These are phyloP conservation scores for Canna indica DNA, from an alignment of 176 grass and related monocot genomes.

Conservation along the genomic window DNA sequence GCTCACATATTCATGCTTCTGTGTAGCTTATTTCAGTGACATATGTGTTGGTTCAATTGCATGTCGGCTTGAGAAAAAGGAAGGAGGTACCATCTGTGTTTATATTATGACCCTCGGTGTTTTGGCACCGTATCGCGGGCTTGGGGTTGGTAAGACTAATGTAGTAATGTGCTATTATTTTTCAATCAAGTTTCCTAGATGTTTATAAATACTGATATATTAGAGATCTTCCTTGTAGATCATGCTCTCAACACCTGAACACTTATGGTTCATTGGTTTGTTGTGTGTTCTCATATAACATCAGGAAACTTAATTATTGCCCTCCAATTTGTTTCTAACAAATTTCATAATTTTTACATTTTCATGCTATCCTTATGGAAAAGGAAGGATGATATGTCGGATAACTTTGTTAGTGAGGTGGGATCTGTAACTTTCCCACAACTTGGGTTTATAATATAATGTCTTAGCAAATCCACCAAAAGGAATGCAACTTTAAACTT, in stretches of 20 bases:
- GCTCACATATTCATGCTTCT: slow-evolving; percentile 21
- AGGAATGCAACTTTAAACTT: too few relatives aligned
- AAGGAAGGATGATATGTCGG: neutral
- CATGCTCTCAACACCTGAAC: neutral
- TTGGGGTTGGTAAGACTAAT: slow-evolving; percentile 67
- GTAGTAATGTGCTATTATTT: neutral
- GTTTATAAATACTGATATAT: neutral
- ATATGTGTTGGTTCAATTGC: slow-evolving; percentile 90
- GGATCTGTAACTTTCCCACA: too few relatives aligned
- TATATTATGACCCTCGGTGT: slow-evolving; percentile 99
- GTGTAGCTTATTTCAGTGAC: slow-evolving; percentile 87
- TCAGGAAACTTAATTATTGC: too few relatives aligned
- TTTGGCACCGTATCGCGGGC: slow-evolving; percentile 80
- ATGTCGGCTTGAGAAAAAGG: slow-evolving; percentile 90
- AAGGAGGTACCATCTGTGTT: slow-evolving; percentile 60
- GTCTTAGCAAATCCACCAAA: too few relatives aligned
- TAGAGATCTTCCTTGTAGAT: neutral
- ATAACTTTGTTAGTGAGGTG: too few relatives aligned
- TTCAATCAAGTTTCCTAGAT: neutral
- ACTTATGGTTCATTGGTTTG: too few relatives aligned
- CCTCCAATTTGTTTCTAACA: neutral
- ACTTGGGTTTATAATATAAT: too few relatives aligned
- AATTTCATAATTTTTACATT: neutral
- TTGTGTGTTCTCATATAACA: too few relatives aligned
- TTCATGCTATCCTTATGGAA: neutral